Percentiles rank a stretch among this genome's conserved stretches.
Conservation (phyloP, 2,329 filamentous ascomycete genomes). For the Ophiognomonia clavigignenti-juglandacearum region DNA sequence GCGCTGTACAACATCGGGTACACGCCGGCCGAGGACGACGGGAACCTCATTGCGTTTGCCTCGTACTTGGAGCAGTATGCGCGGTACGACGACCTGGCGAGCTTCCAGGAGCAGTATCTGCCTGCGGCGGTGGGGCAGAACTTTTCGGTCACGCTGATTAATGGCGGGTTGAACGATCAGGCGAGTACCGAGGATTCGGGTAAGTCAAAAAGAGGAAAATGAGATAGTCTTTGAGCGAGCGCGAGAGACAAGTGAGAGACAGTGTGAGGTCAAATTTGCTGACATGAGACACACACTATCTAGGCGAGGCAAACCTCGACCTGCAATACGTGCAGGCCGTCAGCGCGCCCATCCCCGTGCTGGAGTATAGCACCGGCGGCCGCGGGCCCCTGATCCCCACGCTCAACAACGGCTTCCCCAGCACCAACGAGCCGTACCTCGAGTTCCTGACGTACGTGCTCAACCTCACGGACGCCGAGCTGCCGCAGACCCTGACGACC, state of each 20-base stretch:
- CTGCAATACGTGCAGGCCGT: conserved; percentile 16
- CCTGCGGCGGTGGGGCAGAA: conserved; percentile 45
- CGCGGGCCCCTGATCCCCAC: conserved; percentile 45
- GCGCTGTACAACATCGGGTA: conserved; percentile 42
- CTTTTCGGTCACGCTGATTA: conserved; percentile 53
- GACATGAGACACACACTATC: conserved; percentile 19
- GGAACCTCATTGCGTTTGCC: conserved; percentile 32
- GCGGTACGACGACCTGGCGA: conserved; percentile 41
- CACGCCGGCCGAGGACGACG: conserved; percentile 23
- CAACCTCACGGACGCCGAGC: conserved; percentile 37
- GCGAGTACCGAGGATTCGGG: conserved; percentile 30
- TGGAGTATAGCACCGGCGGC: conserved; percentile 23
- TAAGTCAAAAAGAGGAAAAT: no score
- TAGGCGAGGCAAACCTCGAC: conserved; percentile 23
- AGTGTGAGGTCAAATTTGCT: no score
- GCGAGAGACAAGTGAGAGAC: no score
- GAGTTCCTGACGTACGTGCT: conserved; percentile 58
- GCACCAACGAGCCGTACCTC: conserved; percentile 67
- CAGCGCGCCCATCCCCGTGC: conserved; percentile 20
- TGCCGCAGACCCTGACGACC: conserved; percentile 58
- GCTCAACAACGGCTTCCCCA: conserved; percentile 41
- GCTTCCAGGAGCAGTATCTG: conserved; percentile 46
- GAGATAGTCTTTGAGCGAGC: no score
- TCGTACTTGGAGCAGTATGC: conserved; percentile 45
- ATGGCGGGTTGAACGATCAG: conserved; percentile 48